These are phyloP conservation scores for Malbranchea cinnamomea DNA, from an alignment of 2,329 filamentous ascomycete genomes.

Conservation along the genomic window DNA sequence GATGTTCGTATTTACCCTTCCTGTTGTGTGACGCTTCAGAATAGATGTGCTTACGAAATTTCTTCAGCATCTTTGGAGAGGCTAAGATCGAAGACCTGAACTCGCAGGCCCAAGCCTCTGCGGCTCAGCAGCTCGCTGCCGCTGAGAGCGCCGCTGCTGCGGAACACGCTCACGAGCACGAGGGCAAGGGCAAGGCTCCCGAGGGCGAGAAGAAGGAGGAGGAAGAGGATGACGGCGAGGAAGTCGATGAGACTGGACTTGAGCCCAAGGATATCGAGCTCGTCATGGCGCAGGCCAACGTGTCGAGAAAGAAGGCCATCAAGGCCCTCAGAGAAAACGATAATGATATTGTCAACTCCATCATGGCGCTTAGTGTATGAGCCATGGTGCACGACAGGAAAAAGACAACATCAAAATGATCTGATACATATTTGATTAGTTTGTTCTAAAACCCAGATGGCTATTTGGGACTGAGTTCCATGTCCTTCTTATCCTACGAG, in stretches of 20 bases:
- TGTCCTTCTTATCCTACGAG: too few relatives aligned
- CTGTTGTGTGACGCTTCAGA: neutral
- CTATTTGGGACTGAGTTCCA: too few relatives aligned
- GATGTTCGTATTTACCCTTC: constrained; percentile 54
- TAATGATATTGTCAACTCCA: constrained; percentile 99
- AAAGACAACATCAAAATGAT: too few relatives aligned
- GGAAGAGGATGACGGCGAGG: constrained; percentile 85
- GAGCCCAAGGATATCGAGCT: constrained; percentile 99
- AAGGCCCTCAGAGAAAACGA: constrained; percentile 95
- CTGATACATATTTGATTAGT: too few relatives aligned
- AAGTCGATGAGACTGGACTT: constrained; percentile 84
- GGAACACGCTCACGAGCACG: constrained; percentile 44
- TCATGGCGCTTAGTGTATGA: constrained; percentile 90
- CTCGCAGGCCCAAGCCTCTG: constrained; percentile 90
- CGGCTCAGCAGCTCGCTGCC: constrained; percentile 84
- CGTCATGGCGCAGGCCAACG: constrained; percentile 94
- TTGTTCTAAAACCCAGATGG: too few relatives aligned
- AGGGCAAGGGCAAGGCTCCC: constrained; percentile 52
- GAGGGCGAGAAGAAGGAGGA: constrained; percentile 49
- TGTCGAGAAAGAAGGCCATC: constrained; percentile 95
- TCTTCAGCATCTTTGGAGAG: constrained; percentile 85
- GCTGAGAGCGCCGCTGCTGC: constrained; percentile 45
- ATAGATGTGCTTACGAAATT: constrained; percentile 10
- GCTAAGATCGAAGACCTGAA: constrained; percentile 99
- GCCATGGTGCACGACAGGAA: too few relatives aligned